Evolutionary conservation across 805 yeast species (phyloP).

Genomic region (Yamadazyma paraphyllophila): DNA sequence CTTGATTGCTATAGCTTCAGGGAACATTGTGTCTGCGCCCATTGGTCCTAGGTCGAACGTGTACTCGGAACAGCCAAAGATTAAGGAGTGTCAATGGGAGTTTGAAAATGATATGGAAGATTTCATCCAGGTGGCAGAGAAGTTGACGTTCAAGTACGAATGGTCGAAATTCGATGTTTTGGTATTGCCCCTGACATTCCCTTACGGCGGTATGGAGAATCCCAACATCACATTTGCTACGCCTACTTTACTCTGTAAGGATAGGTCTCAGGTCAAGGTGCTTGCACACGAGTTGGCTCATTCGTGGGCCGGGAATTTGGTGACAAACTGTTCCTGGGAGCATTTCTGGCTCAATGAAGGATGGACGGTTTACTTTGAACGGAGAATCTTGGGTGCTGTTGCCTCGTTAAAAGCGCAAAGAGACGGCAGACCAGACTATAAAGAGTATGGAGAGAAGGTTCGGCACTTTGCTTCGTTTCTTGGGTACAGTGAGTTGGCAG

Average conservation of each 20-base stretch:
- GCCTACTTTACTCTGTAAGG: constrained; percentile 32
- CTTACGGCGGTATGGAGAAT: constrained; percentile 41
- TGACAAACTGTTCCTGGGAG: constrained; percentile 36
- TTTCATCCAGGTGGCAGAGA: constrained; percentile 34
- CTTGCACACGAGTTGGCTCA: constrained; percentile 40
- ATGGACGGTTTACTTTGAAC: constrained; percentile 35
- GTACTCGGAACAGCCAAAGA: constrained; percentile 26
- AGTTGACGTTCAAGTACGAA: constrained; percentile 31
- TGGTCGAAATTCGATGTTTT: constrained; percentile 35
- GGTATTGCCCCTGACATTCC: constrained; percentile 31
- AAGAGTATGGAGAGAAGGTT: constrained; percentile 28
- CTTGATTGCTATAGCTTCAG: constrained; percentile 34
- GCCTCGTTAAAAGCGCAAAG: constrained; percentile 23
- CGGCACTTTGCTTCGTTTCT: constrained; percentile 31
- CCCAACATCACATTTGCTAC: constrained; percentile 36
- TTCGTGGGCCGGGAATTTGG: constrained; percentile 38
- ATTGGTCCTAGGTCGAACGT: constrained; percentile 36
- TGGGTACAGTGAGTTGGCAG: constrained; percentile 31
- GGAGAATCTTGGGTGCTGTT: constrained; percentile 32
- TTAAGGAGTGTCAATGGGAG: constrained; percentile 33
- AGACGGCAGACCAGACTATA: constrained; percentile 16
- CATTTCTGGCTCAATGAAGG: constrained; percentile 41
- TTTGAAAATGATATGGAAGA: constrained; percentile 35
- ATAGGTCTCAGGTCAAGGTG: constrained; percentile 33
- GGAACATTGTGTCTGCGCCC: constrained; percentile 26